These are phyloP conservation scores for Penicillium silybi DNA, from an alignment of 495 filamentous ascomycete genomes.

Conservation along the genomic window DNA sequence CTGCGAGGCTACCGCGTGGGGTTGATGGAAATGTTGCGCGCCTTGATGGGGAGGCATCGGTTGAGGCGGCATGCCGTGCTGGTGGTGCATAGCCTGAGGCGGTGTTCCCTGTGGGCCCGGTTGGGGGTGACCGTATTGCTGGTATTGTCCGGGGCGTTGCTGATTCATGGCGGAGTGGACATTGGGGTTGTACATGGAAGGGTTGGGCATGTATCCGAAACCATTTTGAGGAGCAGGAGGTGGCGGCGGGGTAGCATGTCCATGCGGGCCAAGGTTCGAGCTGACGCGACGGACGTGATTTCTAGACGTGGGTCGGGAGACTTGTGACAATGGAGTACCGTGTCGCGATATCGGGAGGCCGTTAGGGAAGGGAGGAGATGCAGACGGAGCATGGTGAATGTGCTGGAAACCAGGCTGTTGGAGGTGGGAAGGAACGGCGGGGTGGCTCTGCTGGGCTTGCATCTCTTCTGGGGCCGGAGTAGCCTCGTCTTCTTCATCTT, in stretches of 20 bases:
- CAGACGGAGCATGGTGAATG: slow-evolving; percentile 81
- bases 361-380: slow-evolving; percentile 85
- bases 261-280: slow-evolving; percentile 67
- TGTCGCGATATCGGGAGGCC: slow-evolving; percentile 69
- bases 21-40: slow-evolving; percentile 42
- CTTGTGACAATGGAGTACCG: slow-evolving; percentile 75
- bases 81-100: slow-evolving; percentile 26
- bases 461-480: slow-evolving; percentile 61
- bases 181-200: slow-evolving; percentile 79
- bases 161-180: slow-evolving; percentile 42
- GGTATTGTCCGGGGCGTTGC: slow-evolving; percentile 44
- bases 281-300: slow-evolving; percentile 73
- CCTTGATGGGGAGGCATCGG: slow-evolving; percentile 29
- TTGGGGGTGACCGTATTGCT: slow-evolving; percentile 42
- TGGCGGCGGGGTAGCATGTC: slow-evolving; percentile 55
- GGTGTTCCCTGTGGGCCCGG: slow-evolving; percentile 32
- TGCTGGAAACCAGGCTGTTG: slow-evolving; percentile 73
- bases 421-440: slow-evolving; percentile 67
- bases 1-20: slow-evolving; percentile 27
- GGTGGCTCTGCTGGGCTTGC: slow-evolving; percentile 43
- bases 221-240: slow-evolving; percentile 65
- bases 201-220: slow-evolving; percentile 80
- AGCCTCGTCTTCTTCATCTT: slow-evolving; percentile 81
- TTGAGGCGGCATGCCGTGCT: slow-evolving; percentile 31
- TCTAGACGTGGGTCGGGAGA: slow-evolving; percentile 77